A percentile compares a stretch with the other conserved stretches of the same genome.
These are phyloP conservation scores for Darksidea phi DNA, from an alignment of 495 filamentous ascomycete species.

Conservation along the genomic window DNA sequence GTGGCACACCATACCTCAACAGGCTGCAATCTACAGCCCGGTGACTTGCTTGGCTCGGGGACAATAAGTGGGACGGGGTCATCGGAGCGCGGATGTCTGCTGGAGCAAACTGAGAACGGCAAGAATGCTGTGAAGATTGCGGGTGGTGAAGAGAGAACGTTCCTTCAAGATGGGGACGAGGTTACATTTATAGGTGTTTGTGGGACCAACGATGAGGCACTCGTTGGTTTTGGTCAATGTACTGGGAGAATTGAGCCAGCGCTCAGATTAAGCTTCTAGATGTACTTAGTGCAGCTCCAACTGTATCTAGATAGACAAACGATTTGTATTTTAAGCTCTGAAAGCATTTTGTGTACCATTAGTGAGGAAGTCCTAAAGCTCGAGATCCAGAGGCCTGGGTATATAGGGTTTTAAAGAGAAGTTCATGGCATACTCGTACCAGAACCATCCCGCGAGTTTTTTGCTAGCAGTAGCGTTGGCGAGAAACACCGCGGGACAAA, in stretches of 20 bases:
- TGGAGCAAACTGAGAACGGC: slow-evolving; percentile 74
- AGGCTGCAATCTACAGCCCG: slow-evolving; percentile 77
- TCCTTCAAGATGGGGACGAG: slow-evolving; percentile 82
- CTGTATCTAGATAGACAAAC: too few relatives aligned
- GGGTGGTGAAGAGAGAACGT: slow-evolving; percentile 69
- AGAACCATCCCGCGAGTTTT: not conserved
- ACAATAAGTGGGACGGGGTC: slow-evolving; percentile 77
- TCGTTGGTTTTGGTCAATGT: slow-evolving; percentile 49
- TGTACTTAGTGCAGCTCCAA: too few relatives aligned
- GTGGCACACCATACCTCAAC: slow-evolving; percentile 85
- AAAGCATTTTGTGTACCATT: not conserved
- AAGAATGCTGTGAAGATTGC: slow-evolving; percentile 64
- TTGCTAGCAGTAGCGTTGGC: too few relatives aligned
- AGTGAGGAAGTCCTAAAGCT: too few relatives aligned
- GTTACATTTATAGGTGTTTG: slow-evolving; percentile 69
- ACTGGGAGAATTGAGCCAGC: slow-evolving; percentile 44
- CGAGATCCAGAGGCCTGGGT: too few relatives aligned
- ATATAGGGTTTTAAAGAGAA: too few relatives aligned
- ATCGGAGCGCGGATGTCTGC: slow-evolving; percentile 66
- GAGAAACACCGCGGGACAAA: too few relatives aligned
- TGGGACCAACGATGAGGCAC: slow-evolving; percentile 47
- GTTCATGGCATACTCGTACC: not conserved
- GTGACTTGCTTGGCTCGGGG: slow-evolving; percentile 84
- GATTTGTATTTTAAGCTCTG: not conserved
- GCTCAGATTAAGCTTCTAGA: slow-evolving; percentile 24